phyloP scores from a whole-genome alignment of 2,329 filamentous ascomycete species.

The Fusarium duplospermum region DNA sequence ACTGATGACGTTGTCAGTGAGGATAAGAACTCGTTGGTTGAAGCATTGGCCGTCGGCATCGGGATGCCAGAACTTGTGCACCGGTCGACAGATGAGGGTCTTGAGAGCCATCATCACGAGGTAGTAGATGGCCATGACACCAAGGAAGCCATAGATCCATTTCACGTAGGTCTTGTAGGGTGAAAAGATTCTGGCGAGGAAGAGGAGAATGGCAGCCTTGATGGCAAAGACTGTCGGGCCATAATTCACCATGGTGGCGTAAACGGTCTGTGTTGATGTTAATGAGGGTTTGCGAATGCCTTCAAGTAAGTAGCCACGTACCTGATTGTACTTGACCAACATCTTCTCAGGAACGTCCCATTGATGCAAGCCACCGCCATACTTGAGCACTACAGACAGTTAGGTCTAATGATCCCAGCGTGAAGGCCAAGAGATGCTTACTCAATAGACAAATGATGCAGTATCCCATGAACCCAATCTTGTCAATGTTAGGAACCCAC shows the following conservation, averaged over 20 bases:
- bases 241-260: constrained; percentile 31
- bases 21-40: constrained; percentile 17
- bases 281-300: background rate
- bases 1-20: constrained; percentile 30
- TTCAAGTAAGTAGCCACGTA: background rate
- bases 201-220: constrained; percentile 26
- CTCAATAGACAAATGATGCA: constrained; percentile 21
- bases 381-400: background rate
- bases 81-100: constrained; percentile 24
- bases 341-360: constrained; percentile 28
- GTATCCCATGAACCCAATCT: constrained; percentile 33
- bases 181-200: constrained; percentile 18
- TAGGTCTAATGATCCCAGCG: fast-evolving
- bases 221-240: constrained; percentile 30
- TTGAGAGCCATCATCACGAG: constrained; percentile 22
- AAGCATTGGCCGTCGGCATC: constrained; percentile 21
- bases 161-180: constrained; percentile 30
- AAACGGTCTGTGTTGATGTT: constrained; percentile 4
- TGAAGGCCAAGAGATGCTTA: background rate
- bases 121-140: constrained; percentile 21
- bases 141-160: constrained; percentile 25
- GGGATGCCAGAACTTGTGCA: constrained; percentile 25
- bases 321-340: constrained; percentile 17
- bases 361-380: constrained; percentile 24
- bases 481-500: background rate